Evolutionary conservation across 257 asterid species (phyloP).

Genomic region (Solanum chiquidenum): DNA sequence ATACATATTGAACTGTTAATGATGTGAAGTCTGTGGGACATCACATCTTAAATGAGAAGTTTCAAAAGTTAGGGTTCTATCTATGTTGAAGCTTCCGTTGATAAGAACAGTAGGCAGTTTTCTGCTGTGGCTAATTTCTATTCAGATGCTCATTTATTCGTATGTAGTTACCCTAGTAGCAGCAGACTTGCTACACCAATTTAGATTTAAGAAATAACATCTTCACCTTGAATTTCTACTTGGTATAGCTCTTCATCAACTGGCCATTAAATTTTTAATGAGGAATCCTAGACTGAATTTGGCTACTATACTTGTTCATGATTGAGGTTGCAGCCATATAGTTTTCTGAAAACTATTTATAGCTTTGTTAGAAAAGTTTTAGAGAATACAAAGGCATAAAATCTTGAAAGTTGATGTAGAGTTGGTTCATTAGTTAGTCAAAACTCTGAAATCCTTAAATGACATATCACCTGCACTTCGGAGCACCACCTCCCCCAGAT

Average conservation of each 20-base stretch:
- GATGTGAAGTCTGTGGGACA: not conserved
- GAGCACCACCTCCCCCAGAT: not conserved
- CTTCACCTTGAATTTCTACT: not conserved
- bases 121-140: not conserved
- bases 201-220: not conserved
- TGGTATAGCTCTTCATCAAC: not conserved
- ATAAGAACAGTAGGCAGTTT: not conserved
- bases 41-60: not conserved
- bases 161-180: not conserved
- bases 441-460: not conserved
- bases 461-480: not conserved
- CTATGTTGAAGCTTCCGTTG: not conserved
- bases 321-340: not conserved
- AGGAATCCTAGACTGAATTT: not conserved
- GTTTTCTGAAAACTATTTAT: not conserved
- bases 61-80: not conserved
- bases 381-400: not conserved
- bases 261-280: not conserved
- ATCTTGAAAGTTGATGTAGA: not conserved
- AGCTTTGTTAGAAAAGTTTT: not conserved
- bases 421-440: not conserved
- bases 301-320: not conserved
- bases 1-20: not conserved
- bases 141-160: not conserved
- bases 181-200: not conserved